Evolutionary conservation across 1,284 basidiomycete genomes (phyloP).

Genomic region (Peniophora sp.): DNA sequence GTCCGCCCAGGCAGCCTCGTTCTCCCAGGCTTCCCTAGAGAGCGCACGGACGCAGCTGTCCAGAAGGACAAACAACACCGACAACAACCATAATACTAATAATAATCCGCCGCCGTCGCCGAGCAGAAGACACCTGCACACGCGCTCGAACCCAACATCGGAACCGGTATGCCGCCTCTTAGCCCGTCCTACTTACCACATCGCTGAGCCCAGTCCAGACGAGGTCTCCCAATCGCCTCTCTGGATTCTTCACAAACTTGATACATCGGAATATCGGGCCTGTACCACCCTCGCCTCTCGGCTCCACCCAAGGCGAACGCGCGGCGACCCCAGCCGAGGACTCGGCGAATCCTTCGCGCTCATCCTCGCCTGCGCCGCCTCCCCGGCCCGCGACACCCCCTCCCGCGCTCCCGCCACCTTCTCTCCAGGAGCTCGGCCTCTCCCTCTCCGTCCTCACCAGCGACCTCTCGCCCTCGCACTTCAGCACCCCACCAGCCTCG

Average conservation of each 20-base stretch:
- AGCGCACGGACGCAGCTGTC: not conserved
- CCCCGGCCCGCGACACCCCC: slow-evolving; percentile 58
- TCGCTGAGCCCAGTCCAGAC: slow-evolving; percentile 24
- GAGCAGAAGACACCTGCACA: slow-evolving; percentile 15
- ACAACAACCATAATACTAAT: slow-evolving; percentile 20
- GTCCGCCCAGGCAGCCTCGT: slow-evolving; percentile 17
- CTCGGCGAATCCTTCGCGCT: slow-evolving; percentile 29
- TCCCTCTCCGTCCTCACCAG: slow-evolving; percentile 57
- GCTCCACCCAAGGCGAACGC: slow-evolving; percentile 18
- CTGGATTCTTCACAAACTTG: slow-evolving; percentile 73
- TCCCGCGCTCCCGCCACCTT: slow-evolving; percentile 58
- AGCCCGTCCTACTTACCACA: not conserved
- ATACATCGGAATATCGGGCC: slow-evolving; percentile 46
- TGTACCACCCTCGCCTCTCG: slow-evolving; percentile 15
- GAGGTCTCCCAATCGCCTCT: slow-evolving; percentile 63
- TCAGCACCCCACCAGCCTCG: slow-evolving; percentile 63
- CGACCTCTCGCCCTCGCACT: slow-evolving; percentile 65
- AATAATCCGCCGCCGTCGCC: slow-evolving; percentile 15
- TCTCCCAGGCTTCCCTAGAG: slow-evolving; percentile 4
- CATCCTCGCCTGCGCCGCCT: slow-evolving; percentile 39
- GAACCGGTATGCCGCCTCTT: no score
- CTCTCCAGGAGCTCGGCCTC: slow-evolving; percentile 68
- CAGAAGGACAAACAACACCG: slow-evolving; percentile 14
- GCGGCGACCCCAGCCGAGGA: slow-evolving; percentile 15
- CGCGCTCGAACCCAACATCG: not conserved